Base-by-base conservation (phyloP, 306 rosid species). In the Rosa lucieae region DNA sequence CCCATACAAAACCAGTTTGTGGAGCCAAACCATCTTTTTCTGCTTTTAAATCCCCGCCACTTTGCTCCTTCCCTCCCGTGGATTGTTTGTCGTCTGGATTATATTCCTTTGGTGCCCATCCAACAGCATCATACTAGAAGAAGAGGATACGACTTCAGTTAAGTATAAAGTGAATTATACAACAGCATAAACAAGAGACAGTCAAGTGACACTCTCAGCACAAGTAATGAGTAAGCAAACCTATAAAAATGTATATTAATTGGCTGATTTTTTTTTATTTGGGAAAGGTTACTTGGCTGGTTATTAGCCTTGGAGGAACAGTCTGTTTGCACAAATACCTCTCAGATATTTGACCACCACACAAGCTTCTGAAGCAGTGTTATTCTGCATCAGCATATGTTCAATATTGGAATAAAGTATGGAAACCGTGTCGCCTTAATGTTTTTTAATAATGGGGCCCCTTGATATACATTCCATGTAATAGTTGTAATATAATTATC, bases 81-180 rank as follows among this genome's bases (percentile, higher is more conserved):
- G 94, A 82, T 79, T 84, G 94, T 77, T 91, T 95, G 83, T 93
- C 92, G 70, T 93, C 94, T 11, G 98, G 90, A 79, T 95, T 91
- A 81, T 92, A 95, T 82, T 95, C 99, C 82, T 93, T 95, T 78
- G 99, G 99, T 70, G 98, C 94, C 99, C 99, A 95, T 84, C 99
- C 99, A 70, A 87, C 92, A 76, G 98, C 87, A 82, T 95, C 99
- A 83, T 95, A 95, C 99, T 95, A 85, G 71, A 80, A 23, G 32
- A 42, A 68, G 59, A 73, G 77, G 5, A 3, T 23, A 59, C 9
- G 26, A 67, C 68, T 26, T 42, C 44, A 65, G 78, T 74, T 55
- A 68, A 21, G 67, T 63, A 75, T 1, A 37, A 66, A 32, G 23
- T 15, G 70, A 5, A 65, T 65, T 14, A 63, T 35, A 79, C 44